Base-by-base conservation (phyloP, 257 asterid species). In the Linderniella brevidens region DNA sequence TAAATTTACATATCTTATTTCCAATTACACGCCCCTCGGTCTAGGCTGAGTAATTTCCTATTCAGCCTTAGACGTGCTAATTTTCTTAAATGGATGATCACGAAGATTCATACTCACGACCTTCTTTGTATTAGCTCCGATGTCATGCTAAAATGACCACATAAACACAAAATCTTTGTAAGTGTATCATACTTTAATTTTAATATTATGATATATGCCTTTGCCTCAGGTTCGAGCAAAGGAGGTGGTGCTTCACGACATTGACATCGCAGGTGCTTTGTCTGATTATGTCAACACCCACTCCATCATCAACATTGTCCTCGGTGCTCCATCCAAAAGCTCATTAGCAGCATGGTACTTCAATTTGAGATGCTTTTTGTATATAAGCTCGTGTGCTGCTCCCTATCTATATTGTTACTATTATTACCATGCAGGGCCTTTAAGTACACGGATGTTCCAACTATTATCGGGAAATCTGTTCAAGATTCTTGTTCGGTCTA, bases 401-500 rank as follows among this genome's bases (percentile, higher is more conserved):
- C n/a, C n/a, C n/a, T n/a, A n/a, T n/a, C n/a, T n/a, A n/a, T n/a
- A 19, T 44, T 50, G 48, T 41, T 37, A 8, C 19, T 17, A 36
- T 49, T 20, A 19, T 25, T 48, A 37, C 39, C 17, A 15, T 15
- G 46, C 76, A 82, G 95, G 77, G 93, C 92, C 58, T 88, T 88
- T 48, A 88, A 57, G 55, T 54, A 37, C 49, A 17, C 64, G 17
- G 93, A 83, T 55, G 75, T 83, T 49, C 75, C 85, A 0, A 68
- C 58, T 50, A 55, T 51, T 40, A 40, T 88, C 36, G 71, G 55
- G 46, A 80, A 66, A 61, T 56, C 53, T 1, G 80, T 75, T 42
- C 92, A 92, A 1, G 90, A 78, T 46, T 74, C 63, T 41, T 83
- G 95, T 59, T 45, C 83, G 0, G 79, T 88, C 32, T 74, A 83